Evolutionary conservation across 352 stramenopile genomes (phyloP).

Genomic region (Phytophthora capsici): DNA sequence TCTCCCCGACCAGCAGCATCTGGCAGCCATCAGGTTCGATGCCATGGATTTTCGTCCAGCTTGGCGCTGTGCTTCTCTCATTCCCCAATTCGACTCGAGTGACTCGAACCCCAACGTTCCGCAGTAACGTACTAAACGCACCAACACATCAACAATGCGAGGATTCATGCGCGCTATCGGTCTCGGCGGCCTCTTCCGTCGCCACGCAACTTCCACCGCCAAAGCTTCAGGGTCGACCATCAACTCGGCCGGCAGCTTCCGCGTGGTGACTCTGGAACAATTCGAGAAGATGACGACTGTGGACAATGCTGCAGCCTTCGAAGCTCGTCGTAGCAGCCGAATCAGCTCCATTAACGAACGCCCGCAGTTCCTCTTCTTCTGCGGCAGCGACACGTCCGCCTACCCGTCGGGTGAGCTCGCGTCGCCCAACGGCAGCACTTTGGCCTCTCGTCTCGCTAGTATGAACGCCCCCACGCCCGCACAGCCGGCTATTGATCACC

Average conservation of each 20-base stretch:
- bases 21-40: constrained; percentile 12
- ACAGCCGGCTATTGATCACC: constrained; percentile 60
- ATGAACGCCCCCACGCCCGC: constrained; percentile 33
- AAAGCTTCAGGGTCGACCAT: constrained; percentile 6
- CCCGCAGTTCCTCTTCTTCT: constrained; percentile 83
- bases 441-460: constrained; percentile 32
- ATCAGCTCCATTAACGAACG: constrained; percentile 53
- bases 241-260: constrained; percentile 28
- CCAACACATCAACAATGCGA: constrained; percentile 50
- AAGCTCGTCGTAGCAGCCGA: constrained; percentile 36
- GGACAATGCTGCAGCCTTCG: constrained; percentile 28
- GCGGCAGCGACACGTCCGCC: constrained; percentile 55
- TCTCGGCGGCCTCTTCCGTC: constrained; percentile 63
- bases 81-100: constrained; percentile 38
- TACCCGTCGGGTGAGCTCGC: constrained; percentile 30
- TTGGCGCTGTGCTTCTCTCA: constrained; percentile 22
- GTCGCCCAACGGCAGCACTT: constrained; percentile 24
- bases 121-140: constrained; percentile 21
- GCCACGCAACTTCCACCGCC: constrained; percentile 12
- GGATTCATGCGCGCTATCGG: constrained; percentile 72
- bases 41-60: constrained; percentile 15
- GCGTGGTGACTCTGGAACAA: constrained; percentile 48
- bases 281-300: constrained; percentile 40
- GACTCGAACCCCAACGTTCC: constrained; percentile 27
- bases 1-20: constrained; percentile 13